phyloP scores from a whole-genome alignment of 495 filamentous ascomycete species.

The Aspergillus indologenus region DNA sequence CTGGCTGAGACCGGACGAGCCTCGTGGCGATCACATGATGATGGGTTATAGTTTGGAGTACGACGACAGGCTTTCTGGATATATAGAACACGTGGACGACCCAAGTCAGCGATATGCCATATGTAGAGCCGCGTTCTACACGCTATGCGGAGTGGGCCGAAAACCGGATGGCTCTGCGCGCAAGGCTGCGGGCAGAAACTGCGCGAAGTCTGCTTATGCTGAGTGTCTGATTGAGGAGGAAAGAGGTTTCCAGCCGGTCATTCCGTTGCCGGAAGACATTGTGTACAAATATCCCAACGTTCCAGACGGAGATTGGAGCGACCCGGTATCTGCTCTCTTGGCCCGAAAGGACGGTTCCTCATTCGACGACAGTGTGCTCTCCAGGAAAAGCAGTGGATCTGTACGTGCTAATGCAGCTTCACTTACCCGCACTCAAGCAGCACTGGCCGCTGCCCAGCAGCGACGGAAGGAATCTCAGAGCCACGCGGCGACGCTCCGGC shows the following conservation, averaged over 20 bases:
- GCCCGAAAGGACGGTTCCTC: slow-evolving; percentile 29
- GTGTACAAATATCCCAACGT: slow-evolving; percentile 58
- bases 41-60: slow-evolving; percentile 45
- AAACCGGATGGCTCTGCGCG: slow-evolving; percentile 44
- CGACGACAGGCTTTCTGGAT: slow-evolving; percentile 40
- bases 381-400: slow-evolving; percentile 29
- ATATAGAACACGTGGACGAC: slow-evolving; percentile 41
- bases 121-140: slow-evolving; percentile 47
- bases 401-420: slow-evolving; percentile 26
- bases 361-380: slow-evolving; percentile 33
- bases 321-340: slow-evolving; percentile 27
- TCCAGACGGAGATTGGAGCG: slow-evolving; percentile 42
- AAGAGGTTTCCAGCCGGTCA: slow-evolving; percentile 62
- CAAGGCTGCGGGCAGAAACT: slow-evolving; percentile 41
- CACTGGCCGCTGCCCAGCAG: slow-evolving; percentile 42
- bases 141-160: slow-evolving; percentile 49
- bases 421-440: slow-evolving; percentile 38
- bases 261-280: slow-evolving; percentile 64
- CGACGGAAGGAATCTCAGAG: slow-evolving; percentile 42
- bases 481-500: slow-evolving; percentile 47
- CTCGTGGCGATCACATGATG: slow-evolving; percentile 48
- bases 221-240: slow-evolving; percentile 71
- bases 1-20: slow-evolving; percentile 43
- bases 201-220: slow-evolving; percentile 58
- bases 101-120: slow-evolving; percentile 38